phyloP scores from a whole-genome alignment of 495 filamentous ascomycete genomes.

The Rostrohypoxylon terebratum region DNA sequence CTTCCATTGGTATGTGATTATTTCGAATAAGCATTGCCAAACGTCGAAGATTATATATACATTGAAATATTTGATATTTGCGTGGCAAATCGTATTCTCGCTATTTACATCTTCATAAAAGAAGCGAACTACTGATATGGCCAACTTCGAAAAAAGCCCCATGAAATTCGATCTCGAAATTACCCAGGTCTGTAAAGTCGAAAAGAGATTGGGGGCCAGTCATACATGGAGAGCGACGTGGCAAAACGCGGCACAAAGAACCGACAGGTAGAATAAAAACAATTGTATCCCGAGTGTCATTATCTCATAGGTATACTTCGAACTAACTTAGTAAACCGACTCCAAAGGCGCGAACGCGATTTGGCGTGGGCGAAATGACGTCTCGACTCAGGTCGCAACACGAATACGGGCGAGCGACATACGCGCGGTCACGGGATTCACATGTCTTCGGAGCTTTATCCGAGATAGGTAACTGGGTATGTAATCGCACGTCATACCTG shows the following conservation, averaged over 20 bases:
- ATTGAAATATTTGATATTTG: no score
- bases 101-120: no score
- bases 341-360: not conserved
- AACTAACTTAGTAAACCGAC: not conserved
- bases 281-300: not conserved
- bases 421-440: not conserved
- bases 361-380: not conserved
- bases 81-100: no score
- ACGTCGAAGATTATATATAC: no score
- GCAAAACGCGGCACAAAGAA: not conserved
- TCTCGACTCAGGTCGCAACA: not conserved
- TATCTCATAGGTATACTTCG: constrained; percentile 5
- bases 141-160: not conserved
- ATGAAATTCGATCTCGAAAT: not conserved
- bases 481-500: not conserved
- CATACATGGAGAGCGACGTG: not conserved
- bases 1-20: no score
- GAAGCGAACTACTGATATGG: no score
- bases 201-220: not conserved
- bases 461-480: not conserved
- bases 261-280: not conserved
- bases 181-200: not conserved
- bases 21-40: no score
- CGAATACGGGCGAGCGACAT: not conserved
- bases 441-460: not conserved